Conservation (phyloP, 2,329 filamentous ascomycete species). For the Diaporthe humulicola region DNA sequence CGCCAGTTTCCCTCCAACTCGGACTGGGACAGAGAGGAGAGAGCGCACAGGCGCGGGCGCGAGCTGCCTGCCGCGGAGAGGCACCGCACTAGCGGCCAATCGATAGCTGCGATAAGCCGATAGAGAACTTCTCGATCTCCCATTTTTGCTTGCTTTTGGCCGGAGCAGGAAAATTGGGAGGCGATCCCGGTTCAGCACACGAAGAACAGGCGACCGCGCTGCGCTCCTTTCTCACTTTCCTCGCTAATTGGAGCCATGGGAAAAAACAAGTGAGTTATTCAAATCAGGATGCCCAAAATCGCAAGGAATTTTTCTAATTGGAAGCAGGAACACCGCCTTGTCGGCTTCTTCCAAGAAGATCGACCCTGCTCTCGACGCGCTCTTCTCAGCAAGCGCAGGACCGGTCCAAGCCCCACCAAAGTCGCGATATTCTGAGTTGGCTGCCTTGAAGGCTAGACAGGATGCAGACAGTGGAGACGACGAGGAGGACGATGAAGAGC, state of each 20-base stretch:
- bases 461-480: conserved; percentile 42
- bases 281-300: neutral
- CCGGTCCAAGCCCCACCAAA: conserved; percentile 62
- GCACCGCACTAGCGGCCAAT: conserved; percentile 31
- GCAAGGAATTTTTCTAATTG: conserved; percentile 7
- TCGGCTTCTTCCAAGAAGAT: conserved; percentile 66
- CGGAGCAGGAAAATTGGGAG: conserved; percentile 13
- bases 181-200: conserved; percentile 20
- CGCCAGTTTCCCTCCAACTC: conserved; percentile 16
- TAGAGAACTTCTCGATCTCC: conserved; percentile 13
- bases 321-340: conserved; percentile 55
- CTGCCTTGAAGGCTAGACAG: conserved; percentile 48
- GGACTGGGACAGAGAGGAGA: conserved; percentile 13
- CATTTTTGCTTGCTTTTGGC: conserved; percentile 24
- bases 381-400: conserved; percentile 81
- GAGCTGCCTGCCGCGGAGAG: conserved; percentile 27
- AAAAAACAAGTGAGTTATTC: conserved; percentile 35
- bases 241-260: conserved; percentile 23
- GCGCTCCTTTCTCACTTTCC: neutral
- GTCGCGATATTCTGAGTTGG: conserved; percentile 58
- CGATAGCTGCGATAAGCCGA: conserved; percentile 31
- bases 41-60: conserved; percentile 11
- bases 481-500: conserved; percentile 43
- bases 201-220: conserved; percentile 2
- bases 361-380: conserved; percentile 77